Evolutionary conservation across 306 rosid species (phyloP).

Genomic region (Biancaea sappan): DNA sequence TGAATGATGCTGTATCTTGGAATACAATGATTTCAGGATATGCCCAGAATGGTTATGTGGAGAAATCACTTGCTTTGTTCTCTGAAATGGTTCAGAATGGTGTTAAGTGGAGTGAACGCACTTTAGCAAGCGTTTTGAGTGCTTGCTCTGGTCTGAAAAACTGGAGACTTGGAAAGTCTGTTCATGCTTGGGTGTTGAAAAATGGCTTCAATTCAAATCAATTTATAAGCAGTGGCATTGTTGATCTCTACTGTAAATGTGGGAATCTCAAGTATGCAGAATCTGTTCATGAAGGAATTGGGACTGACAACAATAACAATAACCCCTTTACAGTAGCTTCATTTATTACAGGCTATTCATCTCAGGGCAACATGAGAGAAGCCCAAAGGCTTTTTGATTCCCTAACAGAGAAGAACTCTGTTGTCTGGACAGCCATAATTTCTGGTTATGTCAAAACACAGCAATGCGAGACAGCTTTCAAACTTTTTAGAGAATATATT

Average conservation of each 20-base stretch:
- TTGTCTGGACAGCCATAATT: slow-evolving; percentile 75
- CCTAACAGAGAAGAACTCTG: slow-evolving; percentile 49
- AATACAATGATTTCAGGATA: slow-evolving; percentile 78
- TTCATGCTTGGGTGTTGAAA: slow-evolving; percentile 71
- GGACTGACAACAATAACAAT: too few relatives aligned
- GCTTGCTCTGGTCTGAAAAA: slow-evolving; percentile 63
- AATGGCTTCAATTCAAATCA: slow-evolving; percentile 49
- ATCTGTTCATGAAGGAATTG: slow-evolving; percentile 42
- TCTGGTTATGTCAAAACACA: slow-evolving; percentile 68
- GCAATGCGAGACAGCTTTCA: slow-evolving; percentile 61
- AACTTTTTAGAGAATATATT: slow-evolving; percentile 55
- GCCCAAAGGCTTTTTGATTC: slow-evolving; percentile 68
- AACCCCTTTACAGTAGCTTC: slow-evolving; percentile 60
- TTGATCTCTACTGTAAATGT: slow-evolving; percentile 76
- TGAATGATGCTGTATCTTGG: slow-evolving; percentile 70
- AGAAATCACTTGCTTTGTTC: slow-evolving; percentile 61
- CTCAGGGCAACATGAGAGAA: slow-evolving; percentile 65
- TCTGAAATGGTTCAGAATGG: slow-evolving; percentile 53
- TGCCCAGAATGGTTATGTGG: slow-evolving; percentile 56
- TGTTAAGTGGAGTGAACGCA: slow-evolving; percentile 57
- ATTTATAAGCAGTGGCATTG: slow-evolving; percentile 65
- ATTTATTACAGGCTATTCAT: slow-evolving; percentile 61
- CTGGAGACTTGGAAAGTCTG: slow-evolving; percentile 58
- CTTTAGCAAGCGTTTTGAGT: slow-evolving; percentile 68
- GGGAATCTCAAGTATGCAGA: slow-evolving; percentile 68